Evolutionary conservation across 2,329 filamentous ascomycete species (phyloP).

Genomic region (Botrytis pseudocinerea): DNA sequence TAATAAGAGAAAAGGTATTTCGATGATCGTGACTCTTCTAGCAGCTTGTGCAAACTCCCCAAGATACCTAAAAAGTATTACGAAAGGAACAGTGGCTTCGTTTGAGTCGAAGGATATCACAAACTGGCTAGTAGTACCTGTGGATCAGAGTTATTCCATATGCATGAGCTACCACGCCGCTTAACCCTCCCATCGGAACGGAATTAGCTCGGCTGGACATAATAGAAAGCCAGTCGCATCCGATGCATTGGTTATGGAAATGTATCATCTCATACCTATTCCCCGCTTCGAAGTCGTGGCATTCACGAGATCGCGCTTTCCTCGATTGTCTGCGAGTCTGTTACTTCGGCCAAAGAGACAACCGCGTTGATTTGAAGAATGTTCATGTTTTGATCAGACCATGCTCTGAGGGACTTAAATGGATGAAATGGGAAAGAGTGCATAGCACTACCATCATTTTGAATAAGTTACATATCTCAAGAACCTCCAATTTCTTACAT

Average conservation of each 20-base stretch:
- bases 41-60: not conserved
- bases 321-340: not conserved
- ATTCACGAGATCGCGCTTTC: not conserved
- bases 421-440: not conserved
- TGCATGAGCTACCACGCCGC: not conserved
- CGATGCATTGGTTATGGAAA: not conserved
- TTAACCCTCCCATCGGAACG: not conserved
- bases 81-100: not conserved
- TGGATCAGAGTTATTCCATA: not conserved
- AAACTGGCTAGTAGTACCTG: not conserved
- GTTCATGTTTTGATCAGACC: not conserved
- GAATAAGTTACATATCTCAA: not conserved
- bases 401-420: not conserved
- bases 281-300: not conserved
- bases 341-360: not conserved
- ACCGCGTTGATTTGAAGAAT: not conserved
- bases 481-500: not conserved
- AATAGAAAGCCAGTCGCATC: not conserved
- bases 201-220: not conserved
- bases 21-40: not conserved
- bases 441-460: not conserved
- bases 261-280: not conserved
- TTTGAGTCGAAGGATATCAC: not conserved
- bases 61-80: not conserved
- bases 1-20: not conserved